Evolutionary conservation across 768 basidiomycete species (phyloP).

Genomic region (Rhizopogon vulgaris): DNA sequence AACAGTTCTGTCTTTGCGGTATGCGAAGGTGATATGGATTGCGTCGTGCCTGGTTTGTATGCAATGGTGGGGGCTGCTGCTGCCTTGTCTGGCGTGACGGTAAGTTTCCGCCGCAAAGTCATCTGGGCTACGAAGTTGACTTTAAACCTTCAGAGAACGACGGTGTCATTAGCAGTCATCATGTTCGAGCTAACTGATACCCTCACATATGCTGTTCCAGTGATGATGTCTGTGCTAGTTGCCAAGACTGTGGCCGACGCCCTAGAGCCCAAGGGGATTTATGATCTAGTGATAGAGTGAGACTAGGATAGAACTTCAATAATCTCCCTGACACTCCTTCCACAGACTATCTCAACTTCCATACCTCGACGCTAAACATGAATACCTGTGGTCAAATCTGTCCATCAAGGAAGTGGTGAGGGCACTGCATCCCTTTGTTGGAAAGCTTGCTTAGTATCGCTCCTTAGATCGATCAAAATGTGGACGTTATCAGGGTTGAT

Average conservation of each 20-base stretch:
- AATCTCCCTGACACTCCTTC: background rate
- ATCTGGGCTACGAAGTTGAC: conserved; percentile 4
- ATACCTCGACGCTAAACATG: conserved; percentile 86
- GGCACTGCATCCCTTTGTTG: background rate
- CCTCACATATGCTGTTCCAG: conserved; percentile 84
- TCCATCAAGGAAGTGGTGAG: conserved; percentile 77
- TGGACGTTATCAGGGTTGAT: conserved; percentile 69
- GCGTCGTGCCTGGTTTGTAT: conserved; percentile 86
- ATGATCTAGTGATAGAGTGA: conserved; percentile 90
- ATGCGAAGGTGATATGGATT: conserved; percentile 61
- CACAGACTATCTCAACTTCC: conserved; percentile 75
- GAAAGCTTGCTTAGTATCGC: background rate
- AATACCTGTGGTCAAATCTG: conserved; percentile 79
- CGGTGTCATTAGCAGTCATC: conserved; percentile 93
- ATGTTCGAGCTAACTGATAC: conserved; percentile 94
- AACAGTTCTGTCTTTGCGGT: conserved; percentile 51
- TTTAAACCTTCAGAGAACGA: conserved; percentile 53
- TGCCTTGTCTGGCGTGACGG: conserved; percentile 90
- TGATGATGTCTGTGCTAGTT: conserved; percentile 84
- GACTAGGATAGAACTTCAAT: conserved; percentile 5
- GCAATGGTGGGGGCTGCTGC: conserved; percentile 97
- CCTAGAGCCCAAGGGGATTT: conserved; percentile 78
- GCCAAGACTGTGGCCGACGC: conserved; percentile 29
- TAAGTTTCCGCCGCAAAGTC: conserved; percentile 31
- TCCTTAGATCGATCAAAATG: conserved; percentile 56